Evolutionary conservation across 2,329 filamentous ascomycete genomes (phyloP).

Genomic region (Dactylellina drechsleri): DNA sequence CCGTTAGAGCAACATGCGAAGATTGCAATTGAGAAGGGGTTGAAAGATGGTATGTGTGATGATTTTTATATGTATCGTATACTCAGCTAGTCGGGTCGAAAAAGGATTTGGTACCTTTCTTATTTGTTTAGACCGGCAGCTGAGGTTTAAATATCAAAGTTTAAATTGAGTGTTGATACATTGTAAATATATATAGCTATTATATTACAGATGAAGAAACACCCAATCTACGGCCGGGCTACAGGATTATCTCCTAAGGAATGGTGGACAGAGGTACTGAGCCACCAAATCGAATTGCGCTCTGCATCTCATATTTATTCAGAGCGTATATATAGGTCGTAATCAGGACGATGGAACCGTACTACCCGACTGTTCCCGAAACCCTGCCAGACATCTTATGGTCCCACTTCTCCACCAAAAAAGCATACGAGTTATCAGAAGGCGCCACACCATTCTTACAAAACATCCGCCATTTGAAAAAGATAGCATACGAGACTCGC

Average conservation of each 20-base stretch:
- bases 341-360: slow-evolving; percentile 66
- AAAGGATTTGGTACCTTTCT: not conserved
- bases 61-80: not conserved
- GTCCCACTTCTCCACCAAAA: slow-evolving; percentile 66
- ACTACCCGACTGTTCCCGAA: slow-evolving; percentile 62
- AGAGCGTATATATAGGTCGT: slow-evolving; percentile 65
- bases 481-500: slow-evolving; percentile 7
- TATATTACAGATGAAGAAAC: slow-evolving; percentile 47
- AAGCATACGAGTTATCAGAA: slow-evolving; percentile 67
- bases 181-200: slow-evolving; percentile 22
- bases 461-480: slow-evolving; percentile 60
- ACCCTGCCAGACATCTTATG: slow-evolving; percentile 66
- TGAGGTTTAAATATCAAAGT: not conserved
- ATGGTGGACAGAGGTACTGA: slow-evolving; percentile 71
- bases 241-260: slow-evolving; percentile 66
- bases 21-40: slow-evolving; percentile 58
- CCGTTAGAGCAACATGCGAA: too few relatives aligned
- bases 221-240: slow-evolving; percentile 71
- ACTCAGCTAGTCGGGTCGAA: not conserved
- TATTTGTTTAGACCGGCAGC: too few relatives aligned
- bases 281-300: not conserved
- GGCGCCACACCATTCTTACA: slow-evolving; percentile 65
- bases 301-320: not conserved
- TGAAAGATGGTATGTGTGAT: slow-evolving; percentile 61
- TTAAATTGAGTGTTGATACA: not conserved